A percentile compares a stretch with the other conserved stretches of the same genome.
Evolutionary conservation across 768 basidiomycete genomes (phyloP).

Genomic region (Hypholoma sublateritium): DNA sequence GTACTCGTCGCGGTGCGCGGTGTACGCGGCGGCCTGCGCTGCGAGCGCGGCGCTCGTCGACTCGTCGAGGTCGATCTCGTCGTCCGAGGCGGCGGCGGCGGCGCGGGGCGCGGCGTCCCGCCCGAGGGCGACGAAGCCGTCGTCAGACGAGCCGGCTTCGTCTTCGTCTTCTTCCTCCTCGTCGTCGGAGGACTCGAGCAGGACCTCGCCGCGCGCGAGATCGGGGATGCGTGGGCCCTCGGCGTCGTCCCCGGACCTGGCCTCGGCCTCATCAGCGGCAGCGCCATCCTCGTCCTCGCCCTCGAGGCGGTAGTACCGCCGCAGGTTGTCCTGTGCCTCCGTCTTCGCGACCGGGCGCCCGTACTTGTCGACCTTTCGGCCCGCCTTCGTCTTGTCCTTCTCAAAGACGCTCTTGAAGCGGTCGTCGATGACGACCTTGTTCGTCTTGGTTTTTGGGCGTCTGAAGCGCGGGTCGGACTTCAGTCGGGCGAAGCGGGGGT

Average conservation of each 20-base stretch:
- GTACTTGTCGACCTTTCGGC: slow-evolving; percentile 81
- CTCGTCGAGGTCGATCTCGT: slow-evolving; percentile 82
- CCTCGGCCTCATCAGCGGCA: slow-evolving; percentile 28
- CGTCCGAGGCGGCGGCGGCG: slow-evolving; percentile 35
- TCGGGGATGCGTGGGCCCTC: slow-evolving; percentile 50
- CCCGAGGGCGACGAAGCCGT: slow-evolving; percentile 52
- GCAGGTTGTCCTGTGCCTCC: slow-evolving; percentile 57
- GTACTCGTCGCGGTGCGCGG: slow-evolving; percentile 42
- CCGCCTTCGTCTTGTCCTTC: slow-evolving; percentile 47
- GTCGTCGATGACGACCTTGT: slow-evolving; percentile 88
- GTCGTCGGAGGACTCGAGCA: slow-evolving; percentile 87
- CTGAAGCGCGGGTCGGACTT: slow-evolving; percentile 94
- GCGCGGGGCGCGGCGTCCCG: slow-evolving; percentile 42
- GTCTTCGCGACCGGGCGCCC: slow-evolving; percentile 48
- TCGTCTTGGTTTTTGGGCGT: slow-evolving; percentile 71
- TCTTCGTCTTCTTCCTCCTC: slow-evolving; percentile 43
- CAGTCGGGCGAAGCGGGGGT: slow-evolving; percentile 85
- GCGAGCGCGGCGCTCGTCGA: slow-evolving; percentile 67
- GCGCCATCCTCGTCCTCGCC: slow-evolving; percentile 37
- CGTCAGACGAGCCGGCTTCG: slow-evolving; percentile 45
- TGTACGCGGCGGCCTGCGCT: slow-evolving; percentile 68
- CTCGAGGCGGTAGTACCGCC: slow-evolving; percentile 78
- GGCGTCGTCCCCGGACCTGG: slow-evolving; percentile 41
- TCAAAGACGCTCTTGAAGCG: slow-evolving; percentile 84
- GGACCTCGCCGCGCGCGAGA: slow-evolving; percentile 86